Base-by-base conservation (phyloP, 225 moss, liverwort and hornwort species). In the Anthoceros angustus region DNA sequence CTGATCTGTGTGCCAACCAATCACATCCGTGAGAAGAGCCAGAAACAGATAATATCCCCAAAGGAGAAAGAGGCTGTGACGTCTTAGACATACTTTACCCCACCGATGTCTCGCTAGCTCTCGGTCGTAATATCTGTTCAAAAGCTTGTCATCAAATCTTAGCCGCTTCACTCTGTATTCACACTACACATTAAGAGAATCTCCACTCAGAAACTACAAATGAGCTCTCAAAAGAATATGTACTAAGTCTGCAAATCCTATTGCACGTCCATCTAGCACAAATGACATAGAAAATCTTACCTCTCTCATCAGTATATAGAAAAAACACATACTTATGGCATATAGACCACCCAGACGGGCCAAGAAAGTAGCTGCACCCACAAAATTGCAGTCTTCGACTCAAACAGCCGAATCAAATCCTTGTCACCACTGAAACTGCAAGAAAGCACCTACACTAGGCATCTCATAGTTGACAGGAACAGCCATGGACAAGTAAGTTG, bases 261-360 rank as follows among this genome's bases (percentile, higher is more conserved):
- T n/a, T n/a, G n/a, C n/a, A n/a, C 15, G 49, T 12, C 12, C 43
- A 8, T 43, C 43, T 7, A 12, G 43, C 43, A 43, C 43, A 43
- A 8, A 12, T 43, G 8, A 12, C 43, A 43, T 14, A 11, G 14
- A 5, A 7, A 14, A 16, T 14, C 49, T 50, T 50, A 50, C 49
- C 49, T 50, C 49, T 50, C 49, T 50, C 49, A 50, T 50, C 49
- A 50, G 14, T 14, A 50, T 20, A 50, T 50, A 50, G 14, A 50
- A 50, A 50, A 50, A 50, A 11, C 49, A 50, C 15, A 50, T 50
- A 50, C 49, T 50, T 50, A 50, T 50, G 14, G 49, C 20, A 16
- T 50, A 50, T 7, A 50, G 49, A 11, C 49, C 49, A 50, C 49
- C 49, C 49, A 50, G 49, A 50, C 49, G 49, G 20, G 49, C 49